Evolutionary conservation across 2,329 filamentous ascomycete genomes (phyloP).

Genomic region (Biscogniauxia sp.): DNA sequence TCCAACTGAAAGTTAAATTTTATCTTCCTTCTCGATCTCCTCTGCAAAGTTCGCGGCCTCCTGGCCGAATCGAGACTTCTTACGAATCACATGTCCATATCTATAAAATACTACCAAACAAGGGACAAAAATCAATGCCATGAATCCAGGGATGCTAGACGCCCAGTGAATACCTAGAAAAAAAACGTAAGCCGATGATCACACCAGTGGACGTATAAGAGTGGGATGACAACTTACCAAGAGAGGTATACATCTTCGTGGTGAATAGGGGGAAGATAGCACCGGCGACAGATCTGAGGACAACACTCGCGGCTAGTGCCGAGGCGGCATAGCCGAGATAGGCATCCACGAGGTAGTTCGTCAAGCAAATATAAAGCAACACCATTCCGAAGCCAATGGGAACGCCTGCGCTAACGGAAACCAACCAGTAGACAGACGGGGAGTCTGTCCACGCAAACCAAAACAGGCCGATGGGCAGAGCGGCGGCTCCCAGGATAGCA

Average conservation of each 20-base stretch:
- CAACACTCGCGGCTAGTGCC: slow-evolving; percentile 33
- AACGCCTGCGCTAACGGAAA: slow-evolving; percentile 8
- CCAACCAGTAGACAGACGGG: slow-evolving; percentile 5
- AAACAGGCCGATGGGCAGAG: slow-evolving; percentile 7
- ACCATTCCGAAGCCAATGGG: slow-evolving; percentile 12
- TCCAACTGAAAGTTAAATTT: slow-evolving; percentile 22
- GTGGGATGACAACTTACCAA: slow-evolving; percentile 20
- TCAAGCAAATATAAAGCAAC: neutral
- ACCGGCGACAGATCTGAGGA: slow-evolving; percentile 45
- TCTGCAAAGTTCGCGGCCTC: neutral
- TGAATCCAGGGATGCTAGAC: slow-evolving; percentile 44
- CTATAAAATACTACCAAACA: neutral
- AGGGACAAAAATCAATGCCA: slow-evolving; percentile 1
- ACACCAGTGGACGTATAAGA: neutral
- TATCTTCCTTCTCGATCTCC: slow-evolving; percentile 7
- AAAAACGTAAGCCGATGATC: neutral
- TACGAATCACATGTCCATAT: neutral
- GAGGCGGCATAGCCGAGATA: slow-evolving; percentile 10
- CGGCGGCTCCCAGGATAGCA: slow-evolving; percentile 49
- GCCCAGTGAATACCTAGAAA: slow-evolving; percentile 45
- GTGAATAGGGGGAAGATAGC: slow-evolving; percentile 48
- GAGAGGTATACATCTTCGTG: slow-evolving; percentile 39
- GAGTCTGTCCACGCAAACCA: slow-evolving; percentile 12
- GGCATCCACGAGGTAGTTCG: slow-evolving; percentile 5
- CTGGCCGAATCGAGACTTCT: neutral